phyloP scores from a whole-genome alignment of 2,329 filamentous ascomycete genomes.

The Aspergillus ruber region DNA sequence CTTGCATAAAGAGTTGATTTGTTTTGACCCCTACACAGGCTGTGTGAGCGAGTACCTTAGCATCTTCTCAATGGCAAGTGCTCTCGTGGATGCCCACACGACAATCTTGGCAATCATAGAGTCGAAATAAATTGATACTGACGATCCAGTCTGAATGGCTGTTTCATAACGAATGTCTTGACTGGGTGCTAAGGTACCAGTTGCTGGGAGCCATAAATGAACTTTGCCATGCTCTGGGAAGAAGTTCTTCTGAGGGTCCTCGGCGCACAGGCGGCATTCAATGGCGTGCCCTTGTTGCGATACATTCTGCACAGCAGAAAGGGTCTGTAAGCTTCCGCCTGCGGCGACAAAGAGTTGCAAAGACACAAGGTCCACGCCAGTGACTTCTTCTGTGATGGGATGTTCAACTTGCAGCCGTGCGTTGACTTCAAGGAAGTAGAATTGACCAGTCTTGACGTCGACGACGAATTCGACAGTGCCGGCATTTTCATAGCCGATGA shows the following conservation, averaged over 20 bases:
- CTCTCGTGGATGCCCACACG: slow-evolving; percentile 36
- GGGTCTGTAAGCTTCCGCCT: too few relatives aligned
- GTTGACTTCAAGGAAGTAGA: slow-evolving; percentile 47
- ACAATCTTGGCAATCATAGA: slow-evolving; percentile 45
- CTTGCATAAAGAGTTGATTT: slow-evolving; percentile 26
- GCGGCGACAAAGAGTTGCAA: slow-evolving; percentile 17
- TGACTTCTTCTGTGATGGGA: slow-evolving; percentile 37
- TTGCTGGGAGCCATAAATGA: slow-evolving; percentile 27
- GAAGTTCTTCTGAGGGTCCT: slow-evolving; percentile 36
- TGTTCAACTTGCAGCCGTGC: slow-evolving; percentile 48
- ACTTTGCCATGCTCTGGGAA: slow-evolving; percentile 32
- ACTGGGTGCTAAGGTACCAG: slow-evolving; percentile 4
- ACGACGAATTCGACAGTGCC: slow-evolving; percentile 45
- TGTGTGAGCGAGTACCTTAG: slow-evolving; percentile 25
- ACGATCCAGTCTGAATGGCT: slow-evolving; percentile 30
- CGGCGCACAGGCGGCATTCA: slow-evolving; percentile 41
- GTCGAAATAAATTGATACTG: slow-evolving; percentile 43
- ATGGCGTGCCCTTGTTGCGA: slow-evolving; percentile 41
- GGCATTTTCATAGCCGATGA: slow-evolving; percentile 36
- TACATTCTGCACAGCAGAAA: too few relatives aligned
- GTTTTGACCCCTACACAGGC: slow-evolving; percentile 63
- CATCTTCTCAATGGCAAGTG: slow-evolving; percentile 33
- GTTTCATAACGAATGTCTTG: slow-evolving; percentile 38
- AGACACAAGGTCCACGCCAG: slow-evolving; percentile 35
- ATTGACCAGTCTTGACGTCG: slow-evolving; percentile 31